Base-by-base conservation (phyloP, 2,329 filamentous ascomycete genomes). In the Fusarium sp. region DNA sequence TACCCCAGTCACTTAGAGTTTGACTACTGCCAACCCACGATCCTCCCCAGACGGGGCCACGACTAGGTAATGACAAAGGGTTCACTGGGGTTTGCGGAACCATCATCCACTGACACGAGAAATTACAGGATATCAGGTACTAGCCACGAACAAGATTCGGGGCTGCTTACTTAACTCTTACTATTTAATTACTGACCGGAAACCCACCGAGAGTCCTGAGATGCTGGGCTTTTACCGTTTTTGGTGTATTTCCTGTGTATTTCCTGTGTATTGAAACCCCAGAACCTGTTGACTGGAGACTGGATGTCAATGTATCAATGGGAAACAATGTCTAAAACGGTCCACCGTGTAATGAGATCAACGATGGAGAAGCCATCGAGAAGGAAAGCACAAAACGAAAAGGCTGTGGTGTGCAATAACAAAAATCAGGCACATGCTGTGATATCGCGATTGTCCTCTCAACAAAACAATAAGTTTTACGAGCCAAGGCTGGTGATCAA, bases 81-180 rank as follows among this genome's bases (percentile, higher is more conserved):
- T 48, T 60, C 48, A 47, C 41, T 33, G 66, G 63, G 66, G 42
- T 47, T 24, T n/a, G 42, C 57, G 55, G 66, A 49, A 41, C 42
- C 57, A 45, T 36, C 49, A 54, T 64, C 35, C 52, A 69, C 45
- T 44, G 44, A 24, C 14, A 57, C 54, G 51, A 55, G 64, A 52
- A 41, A 58, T 45, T 57, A 42, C 45, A 61, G 56, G 70, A 58
- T 62, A 65, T 42, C 55, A 52, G 45, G 51, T 63, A 15, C 42
- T n/a, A 60, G 24, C 20, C 24, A 70, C 65, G 65, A 73, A 42
- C 59, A 73, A 62, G 55, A 66, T 28, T 44, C 70, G 70, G 70
- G 61, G 56, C 26, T 38, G 35, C 56, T 69, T 69, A 56, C 66
- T 69, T 63, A 41, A 69, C 28, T 45, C 24, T 69, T 69, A 41